Conservation (phyloP, 164 flowering plant genomes). For the Vitis labrusca region DNA sequence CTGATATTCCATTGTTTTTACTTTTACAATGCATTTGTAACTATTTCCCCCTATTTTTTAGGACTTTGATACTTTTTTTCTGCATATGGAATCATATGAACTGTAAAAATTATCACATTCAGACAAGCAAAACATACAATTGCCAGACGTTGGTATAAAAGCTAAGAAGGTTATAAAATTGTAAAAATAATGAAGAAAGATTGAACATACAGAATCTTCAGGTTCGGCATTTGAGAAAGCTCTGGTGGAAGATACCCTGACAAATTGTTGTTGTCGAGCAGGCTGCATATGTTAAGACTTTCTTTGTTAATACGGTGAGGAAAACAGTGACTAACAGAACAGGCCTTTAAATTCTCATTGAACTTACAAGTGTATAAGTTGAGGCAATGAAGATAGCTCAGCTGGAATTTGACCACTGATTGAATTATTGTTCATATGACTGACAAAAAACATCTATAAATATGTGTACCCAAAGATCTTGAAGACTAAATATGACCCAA, state of each 20-base stretch:
- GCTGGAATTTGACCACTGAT: constrained; percentile 32
- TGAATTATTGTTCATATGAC: constrained; percentile 27
- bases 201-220: constrained; percentile 17
- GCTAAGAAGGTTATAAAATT: not conserved
- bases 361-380: constrained; percentile 23
- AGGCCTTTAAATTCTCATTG: not conserved
- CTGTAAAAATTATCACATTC: no score
- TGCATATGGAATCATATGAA: no score
- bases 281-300: constrained; percentile 13
- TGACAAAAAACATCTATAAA: constrained; percentile 1
- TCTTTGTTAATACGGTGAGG: not conserved
- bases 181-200: not conserved
- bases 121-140: no score
- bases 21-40: no score
- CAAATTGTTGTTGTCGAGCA: constrained; percentile 28
- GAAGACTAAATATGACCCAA: no score
- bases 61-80: no score
- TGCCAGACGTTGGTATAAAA: no score
- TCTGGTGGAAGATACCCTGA: constrained; percentile 29
- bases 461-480: no score
- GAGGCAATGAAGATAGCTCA: constrained; percentile 14
- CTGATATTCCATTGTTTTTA: no score
- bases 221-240: constrained; percentile 13
- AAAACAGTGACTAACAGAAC: not conserved
- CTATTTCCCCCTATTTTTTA: no score